These are phyloP conservation scores for Mucor lusitanicus DNA, from an alignment of 371 early-diverging fungal genomes.

Conservation along the genomic window DNA sequence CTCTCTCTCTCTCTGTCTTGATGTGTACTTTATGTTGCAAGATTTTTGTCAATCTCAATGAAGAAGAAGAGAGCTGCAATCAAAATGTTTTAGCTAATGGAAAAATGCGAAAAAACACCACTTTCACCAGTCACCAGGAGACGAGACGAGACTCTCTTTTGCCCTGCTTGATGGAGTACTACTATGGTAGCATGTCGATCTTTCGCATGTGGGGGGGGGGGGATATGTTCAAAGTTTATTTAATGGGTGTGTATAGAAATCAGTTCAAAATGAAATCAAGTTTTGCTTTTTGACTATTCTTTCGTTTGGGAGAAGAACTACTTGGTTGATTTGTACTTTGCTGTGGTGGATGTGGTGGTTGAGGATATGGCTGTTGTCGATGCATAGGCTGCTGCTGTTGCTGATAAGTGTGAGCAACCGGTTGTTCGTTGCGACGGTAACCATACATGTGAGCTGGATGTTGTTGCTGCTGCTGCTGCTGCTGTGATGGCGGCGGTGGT, in stretches of 20 bases:
- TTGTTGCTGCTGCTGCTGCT: not conserved
- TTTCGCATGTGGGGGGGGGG: not conserved
- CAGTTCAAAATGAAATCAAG: conserved; percentile 29
- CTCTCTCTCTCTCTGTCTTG: not conserved
- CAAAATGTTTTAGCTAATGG: not conserved
- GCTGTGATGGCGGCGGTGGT: not conserved
- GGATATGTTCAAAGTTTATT: not conserved
- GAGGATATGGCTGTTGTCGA: not conserved
- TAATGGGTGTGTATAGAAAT: not conserved
- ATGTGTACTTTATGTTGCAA: not conserved
- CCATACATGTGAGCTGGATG: not conserved
- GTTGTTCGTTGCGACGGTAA: conserved; percentile 11
- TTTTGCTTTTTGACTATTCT: conserved; percentile 28
- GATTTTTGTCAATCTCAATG: not conserved
- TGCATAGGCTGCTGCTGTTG: not conserved
- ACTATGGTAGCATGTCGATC: no score
- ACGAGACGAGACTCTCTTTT: no score
- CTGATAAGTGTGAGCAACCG: conserved; percentile 14
- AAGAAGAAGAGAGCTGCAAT: not conserved
- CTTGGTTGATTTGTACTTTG: not conserved
- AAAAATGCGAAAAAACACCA: not conserved
- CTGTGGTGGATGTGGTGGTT: not conserved
- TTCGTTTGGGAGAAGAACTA: conserved; percentile 10
- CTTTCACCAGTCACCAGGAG: not conserved
- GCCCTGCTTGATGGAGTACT: no score